These are phyloP conservation scores for Fusarium goolgardi DNA, from an alignment of 2,329 filamentous ascomycete genomes.

Conservation along the genomic window DNA sequence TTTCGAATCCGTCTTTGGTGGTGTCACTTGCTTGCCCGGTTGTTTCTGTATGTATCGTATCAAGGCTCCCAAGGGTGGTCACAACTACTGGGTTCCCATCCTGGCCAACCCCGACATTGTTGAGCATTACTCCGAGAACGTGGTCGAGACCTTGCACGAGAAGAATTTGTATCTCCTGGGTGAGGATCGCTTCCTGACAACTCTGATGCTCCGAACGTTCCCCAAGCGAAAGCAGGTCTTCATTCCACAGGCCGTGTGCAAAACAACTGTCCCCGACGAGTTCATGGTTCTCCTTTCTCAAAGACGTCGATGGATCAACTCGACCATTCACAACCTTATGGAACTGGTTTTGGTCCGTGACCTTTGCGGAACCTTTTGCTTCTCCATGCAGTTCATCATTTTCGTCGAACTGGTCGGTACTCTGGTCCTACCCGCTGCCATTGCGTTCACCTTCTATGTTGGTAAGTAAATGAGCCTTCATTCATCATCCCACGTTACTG, in stretches of 20 bases:
- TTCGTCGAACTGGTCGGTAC: conserved; percentile 96
- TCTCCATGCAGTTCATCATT: conserved; percentile 99
- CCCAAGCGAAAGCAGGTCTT: conserved; percentile 99
- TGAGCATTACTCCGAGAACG: conserved; percentile 99
- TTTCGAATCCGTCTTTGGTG: conserved; percentile 98
- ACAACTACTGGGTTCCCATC: conserved; percentile 99
- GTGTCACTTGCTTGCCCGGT: conserved; percentile 97
- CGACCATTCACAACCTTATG: conserved; percentile 98
- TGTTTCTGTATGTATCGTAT: conserved; percentile 99
- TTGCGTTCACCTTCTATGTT: conserved; percentile 96
- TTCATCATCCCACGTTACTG: conserved; percentile 9
- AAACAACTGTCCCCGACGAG: conserved; percentile 93
- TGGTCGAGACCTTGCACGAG: conserved; percentile 97
- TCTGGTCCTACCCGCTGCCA: conserved; percentile 92
- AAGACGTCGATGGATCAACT: conserved; percentile 98
- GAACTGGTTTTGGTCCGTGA: conserved; percentile 95
- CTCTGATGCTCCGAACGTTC: conserved; percentile 98
- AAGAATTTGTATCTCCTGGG: conserved; percentile 93
- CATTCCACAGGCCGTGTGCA: conserved; percentile 97
- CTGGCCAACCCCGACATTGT: conserved; percentile 98
- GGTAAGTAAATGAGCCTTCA: conserved; percentile 66
- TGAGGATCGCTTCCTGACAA: conserved; percentile 95
- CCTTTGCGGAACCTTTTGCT: conserved; percentile 98
- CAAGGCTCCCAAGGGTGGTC: conserved; percentile 96
- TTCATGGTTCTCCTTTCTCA: conserved; percentile 95